These are phyloP conservation scores for Hericium rajendrae DNA, from an alignment of 768 basidiomycete genomes.

Conservation along the genomic window DNA sequence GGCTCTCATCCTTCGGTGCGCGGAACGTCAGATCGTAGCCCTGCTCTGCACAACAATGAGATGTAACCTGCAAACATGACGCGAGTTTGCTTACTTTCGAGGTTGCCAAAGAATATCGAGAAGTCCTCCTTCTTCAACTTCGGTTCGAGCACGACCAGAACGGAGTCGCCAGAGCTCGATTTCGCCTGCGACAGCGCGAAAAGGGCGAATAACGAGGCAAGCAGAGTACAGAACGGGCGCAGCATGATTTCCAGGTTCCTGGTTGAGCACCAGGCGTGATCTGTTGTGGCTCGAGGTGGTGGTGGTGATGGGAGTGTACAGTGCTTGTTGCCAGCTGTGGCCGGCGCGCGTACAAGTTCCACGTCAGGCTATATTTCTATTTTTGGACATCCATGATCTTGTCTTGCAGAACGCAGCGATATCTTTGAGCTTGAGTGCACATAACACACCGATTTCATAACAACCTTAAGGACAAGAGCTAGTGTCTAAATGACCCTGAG, in stretches of 20 bases:
- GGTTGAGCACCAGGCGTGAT: too few species aligned
- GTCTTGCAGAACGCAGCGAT: too few species aligned
- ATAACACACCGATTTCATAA: too few species aligned
- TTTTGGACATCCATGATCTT: background rate
- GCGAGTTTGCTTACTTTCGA: conserved; percentile 48
- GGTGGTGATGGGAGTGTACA: too few species aligned
- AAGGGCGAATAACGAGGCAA: conserved; percentile 22
- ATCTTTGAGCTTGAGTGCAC: too few species aligned
- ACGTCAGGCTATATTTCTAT: background rate
- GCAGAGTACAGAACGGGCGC: conserved; percentile 18
- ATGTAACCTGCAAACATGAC: background rate
- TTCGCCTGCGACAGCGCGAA: conserved; percentile 31
- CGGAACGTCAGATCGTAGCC: conserved; percentile 88
- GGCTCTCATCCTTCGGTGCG: conserved; percentile 62
- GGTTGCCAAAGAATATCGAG: conserved; percentile 71
- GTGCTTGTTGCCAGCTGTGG: too few species aligned
- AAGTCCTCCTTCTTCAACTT: conserved; percentile 57
- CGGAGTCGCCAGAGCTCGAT: conserved; percentile 75
- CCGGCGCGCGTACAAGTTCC: background rate
- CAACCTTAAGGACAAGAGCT: too few species aligned
- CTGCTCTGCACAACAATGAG: conserved; percentile 36
- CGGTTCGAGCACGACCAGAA: conserved; percentile 79
- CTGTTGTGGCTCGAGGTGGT: too few species aligned
- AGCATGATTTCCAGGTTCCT: conserved; percentile 10
- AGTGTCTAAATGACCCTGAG: too few species aligned